phyloP scores from a whole-genome alignment of 345 rosid species.

The Excoecaria cochinchinensis region DNA sequence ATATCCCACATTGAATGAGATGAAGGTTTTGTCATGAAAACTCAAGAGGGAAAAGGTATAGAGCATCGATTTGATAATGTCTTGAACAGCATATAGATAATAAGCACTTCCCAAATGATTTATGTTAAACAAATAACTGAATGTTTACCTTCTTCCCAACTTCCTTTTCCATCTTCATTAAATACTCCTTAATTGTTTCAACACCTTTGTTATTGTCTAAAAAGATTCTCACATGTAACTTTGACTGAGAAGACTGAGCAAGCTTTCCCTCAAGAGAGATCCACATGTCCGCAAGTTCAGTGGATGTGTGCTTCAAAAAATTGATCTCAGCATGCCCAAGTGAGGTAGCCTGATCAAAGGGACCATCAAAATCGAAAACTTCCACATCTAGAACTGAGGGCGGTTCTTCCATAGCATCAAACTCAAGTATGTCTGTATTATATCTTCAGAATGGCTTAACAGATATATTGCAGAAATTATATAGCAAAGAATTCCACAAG shows the following conservation, averaged over 20 bases:
- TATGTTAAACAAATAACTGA: not conserved
- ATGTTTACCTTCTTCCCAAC: constrained; percentile 82
- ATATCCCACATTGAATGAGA: constrained; percentile 19
- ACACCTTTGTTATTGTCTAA: constrained; percentile 77
- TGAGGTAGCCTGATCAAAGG: constrained; percentile 82
- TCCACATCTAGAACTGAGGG: constrained; percentile 88
- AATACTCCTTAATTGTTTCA: constrained; percentile 69
- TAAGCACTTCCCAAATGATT: not conserved
- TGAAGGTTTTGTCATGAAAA: not conserved
- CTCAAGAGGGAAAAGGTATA: not conserved
- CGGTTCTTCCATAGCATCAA: constrained; percentile 94
- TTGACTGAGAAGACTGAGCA: constrained; percentile 77
- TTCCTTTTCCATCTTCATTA: constrained; percentile 85
- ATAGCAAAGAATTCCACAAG: constrained; percentile 2
- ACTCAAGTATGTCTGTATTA: constrained; percentile 77
- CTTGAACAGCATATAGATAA: not conserved
- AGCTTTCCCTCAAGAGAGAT: constrained; percentile 74
- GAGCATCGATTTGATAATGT: not conserved
- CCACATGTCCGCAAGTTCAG: constrained; percentile 81
- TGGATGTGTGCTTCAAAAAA: constrained; percentile 67
- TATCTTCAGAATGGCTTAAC: constrained; percentile 17
- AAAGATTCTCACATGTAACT: constrained; percentile 72
- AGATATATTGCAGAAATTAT: not conserved
- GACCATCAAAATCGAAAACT: constrained; percentile 90
- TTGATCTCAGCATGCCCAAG: constrained; percentile 88